Evolutionary conservation across 305 asterid species (phyloP).

Genomic region (Ajuga reptans): DNA sequence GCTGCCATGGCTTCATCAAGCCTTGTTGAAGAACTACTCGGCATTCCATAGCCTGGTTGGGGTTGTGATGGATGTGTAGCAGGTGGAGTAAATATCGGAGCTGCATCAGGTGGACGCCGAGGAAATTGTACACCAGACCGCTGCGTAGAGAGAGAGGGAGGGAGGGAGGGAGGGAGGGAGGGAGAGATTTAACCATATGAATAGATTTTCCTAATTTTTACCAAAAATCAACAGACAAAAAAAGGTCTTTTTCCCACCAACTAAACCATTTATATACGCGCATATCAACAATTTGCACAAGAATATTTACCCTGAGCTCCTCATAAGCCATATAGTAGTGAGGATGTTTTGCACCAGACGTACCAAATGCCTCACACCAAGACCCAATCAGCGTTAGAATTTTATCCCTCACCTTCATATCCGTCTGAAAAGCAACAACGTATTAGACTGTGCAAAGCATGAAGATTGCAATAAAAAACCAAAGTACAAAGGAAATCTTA

Average conservation of each 20-base stretch:
- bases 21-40: slow-evolving; percentile 75
- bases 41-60: slow-evolving; percentile 92
- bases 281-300: neutral
- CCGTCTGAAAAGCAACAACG: slow-evolving; percentile 49
- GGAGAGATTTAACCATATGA: neutral
- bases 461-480: neutral
- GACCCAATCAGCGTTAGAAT: slow-evolving; percentile 59
- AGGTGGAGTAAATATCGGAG: slow-evolving; percentile 82
- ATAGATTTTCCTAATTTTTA: neutral
- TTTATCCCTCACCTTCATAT: slow-evolving; percentile 78
- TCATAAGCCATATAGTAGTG: slow-evolving; percentile 89
- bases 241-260: neutral
- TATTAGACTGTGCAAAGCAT: slow-evolving; percentile 9
- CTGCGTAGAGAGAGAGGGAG: slow-evolving; percentile 34
- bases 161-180: neutral
- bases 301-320: slow-evolving; percentile 64
- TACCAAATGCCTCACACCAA: slow-evolving; percentile 96
- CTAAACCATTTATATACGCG: neutral
- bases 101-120: slow-evolving; percentile 49
- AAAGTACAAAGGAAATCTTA: neutral
- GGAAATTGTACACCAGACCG: slow-evolving; percentile 76
- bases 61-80: slow-evolving; percentile 50
- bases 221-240: neutral
- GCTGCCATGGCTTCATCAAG: slow-evolving; percentile 96
- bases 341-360: slow-evolving; percentile 75